Conservation (phyloP, 495 filamentous ascomycete species). For the Aspergillus diversus region DNA sequence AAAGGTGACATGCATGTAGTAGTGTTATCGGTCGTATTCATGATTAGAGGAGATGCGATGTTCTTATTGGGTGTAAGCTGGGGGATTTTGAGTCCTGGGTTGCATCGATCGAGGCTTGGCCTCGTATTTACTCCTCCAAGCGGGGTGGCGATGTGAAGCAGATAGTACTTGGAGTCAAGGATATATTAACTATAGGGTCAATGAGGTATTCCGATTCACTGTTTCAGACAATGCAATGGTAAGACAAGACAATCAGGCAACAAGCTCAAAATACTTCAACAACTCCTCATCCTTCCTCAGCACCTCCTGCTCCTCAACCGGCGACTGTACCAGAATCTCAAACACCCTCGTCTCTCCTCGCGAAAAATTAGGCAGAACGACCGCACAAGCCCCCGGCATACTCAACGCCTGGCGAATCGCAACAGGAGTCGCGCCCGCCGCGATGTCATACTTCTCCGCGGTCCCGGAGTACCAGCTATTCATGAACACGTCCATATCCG, state of each 20-base stretch:
- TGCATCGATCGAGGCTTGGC: too few species aligned
- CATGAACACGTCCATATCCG: conserved; percentile 32
- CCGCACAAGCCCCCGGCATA: conserved; percentile 22
- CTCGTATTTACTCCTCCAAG: too few species aligned
- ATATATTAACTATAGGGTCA: too few species aligned
- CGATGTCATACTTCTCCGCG: conserved; percentile 30
- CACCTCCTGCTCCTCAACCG: conserved; percentile 22
- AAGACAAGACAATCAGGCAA: conserved; percentile 10
- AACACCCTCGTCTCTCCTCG: conserved; percentile 15
- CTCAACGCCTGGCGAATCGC: conserved; percentile 20
- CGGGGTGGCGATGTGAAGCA: too few species aligned
- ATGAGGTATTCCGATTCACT: too few species aligned
- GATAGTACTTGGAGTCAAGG: too few species aligned
- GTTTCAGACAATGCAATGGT: too few species aligned
- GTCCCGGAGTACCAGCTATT: conserved; percentile 30
- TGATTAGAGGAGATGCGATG: too few species aligned
- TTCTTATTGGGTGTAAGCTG: too few species aligned
- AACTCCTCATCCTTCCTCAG: conserved; percentile 28
- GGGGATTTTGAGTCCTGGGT: too few species aligned
- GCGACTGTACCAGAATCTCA: conserved; percentile 30
- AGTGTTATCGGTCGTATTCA: too few species aligned
- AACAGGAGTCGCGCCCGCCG: conserved; percentile 15
- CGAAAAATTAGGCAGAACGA: conserved; percentile 30
- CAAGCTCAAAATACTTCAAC: conserved; percentile 29
- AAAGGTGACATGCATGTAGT: too few species aligned